Conservation (phyloP, 345 rosid genomes). For the Ailanthus altissimus region DNA sequence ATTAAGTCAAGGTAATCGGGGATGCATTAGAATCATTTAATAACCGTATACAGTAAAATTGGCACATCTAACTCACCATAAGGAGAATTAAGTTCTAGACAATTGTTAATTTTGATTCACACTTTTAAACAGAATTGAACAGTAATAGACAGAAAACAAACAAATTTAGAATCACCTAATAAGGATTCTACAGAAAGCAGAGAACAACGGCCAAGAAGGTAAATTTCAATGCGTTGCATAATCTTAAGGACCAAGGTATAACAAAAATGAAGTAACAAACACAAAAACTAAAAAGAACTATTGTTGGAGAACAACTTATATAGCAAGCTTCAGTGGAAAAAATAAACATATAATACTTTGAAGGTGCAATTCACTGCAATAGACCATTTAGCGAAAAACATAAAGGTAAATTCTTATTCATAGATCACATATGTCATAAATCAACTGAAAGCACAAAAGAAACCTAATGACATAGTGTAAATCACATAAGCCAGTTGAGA, state of each 20-base stretch:
- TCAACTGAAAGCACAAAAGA: neutral
- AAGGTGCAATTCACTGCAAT: neutral
- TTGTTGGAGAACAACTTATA: neutral
- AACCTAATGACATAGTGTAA: neutral
- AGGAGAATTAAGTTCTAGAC: neutral
- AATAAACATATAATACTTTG: neutral
- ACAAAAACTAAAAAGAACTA: too few relatives aligned
- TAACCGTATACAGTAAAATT: neutral
- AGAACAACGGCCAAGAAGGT: neutral
- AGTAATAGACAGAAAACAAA: neutral
- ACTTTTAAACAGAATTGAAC: too few relatives aligned
- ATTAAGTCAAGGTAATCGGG: neutral
- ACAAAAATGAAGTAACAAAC: neutral
- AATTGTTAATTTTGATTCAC: neutral
- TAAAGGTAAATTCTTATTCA: neutral
- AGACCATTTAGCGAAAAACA: neutral
- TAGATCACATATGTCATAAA: neutral
- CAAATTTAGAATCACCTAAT: neutral
- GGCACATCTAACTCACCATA: neutral
- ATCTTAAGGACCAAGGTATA: neutral
- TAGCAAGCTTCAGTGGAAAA: neutral
- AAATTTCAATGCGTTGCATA: neutral
- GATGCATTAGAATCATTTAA: neutral
- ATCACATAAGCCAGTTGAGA: neutral
- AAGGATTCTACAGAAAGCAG: neutral